phyloP scores from a whole-genome alignment of 148 eudicot genomes.

The Vaccinium macrocarpon region DNA sequence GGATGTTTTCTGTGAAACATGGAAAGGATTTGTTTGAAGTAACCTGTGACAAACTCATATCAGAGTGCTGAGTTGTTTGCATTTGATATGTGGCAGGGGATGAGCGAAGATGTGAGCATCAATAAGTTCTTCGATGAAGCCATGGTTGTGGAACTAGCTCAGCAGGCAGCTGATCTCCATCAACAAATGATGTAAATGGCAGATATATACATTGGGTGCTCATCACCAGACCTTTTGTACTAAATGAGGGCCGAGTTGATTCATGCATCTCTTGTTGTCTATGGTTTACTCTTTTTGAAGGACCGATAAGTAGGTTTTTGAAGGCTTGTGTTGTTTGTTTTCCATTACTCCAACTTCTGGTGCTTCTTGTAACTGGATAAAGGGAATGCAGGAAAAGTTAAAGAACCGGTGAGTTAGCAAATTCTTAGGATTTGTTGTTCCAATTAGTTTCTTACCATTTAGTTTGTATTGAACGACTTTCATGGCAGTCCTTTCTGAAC shows the following conservation, averaged over 20 bases:
- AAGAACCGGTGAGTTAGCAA: background rate
- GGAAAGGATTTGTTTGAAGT: background rate
- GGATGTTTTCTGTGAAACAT: background rate
- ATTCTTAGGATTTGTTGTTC: background rate
- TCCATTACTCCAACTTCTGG: background rate
- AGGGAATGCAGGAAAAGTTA: background rate
- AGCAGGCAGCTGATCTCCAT: slow-evolving; percentile 91
- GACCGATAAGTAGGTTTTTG: background rate
- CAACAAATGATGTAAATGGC: slow-evolving; percentile 60
- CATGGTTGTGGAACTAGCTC: slow-evolving; percentile 94
- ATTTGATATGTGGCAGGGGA: slow-evolving; percentile 60
- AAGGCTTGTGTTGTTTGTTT: background rate
- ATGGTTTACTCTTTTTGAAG: background rate
- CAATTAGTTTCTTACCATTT: background rate
- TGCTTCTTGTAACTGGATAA: background rate
- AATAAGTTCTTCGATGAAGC: slow-evolving; percentile 94
- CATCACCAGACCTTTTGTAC: background rate
- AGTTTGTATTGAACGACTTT: background rate
- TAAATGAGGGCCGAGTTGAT: background rate
- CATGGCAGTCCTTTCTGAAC: background rate
- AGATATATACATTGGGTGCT: background rate
- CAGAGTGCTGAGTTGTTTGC: slow-evolving; percentile 10
- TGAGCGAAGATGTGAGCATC: slow-evolving; percentile 97
- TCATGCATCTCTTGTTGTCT: background rate
- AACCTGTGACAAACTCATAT: background rate